Conservation (phyloP, 2,329 filamentous ascomycete species). For the Pseudogymnoascus sp. region DNA sequence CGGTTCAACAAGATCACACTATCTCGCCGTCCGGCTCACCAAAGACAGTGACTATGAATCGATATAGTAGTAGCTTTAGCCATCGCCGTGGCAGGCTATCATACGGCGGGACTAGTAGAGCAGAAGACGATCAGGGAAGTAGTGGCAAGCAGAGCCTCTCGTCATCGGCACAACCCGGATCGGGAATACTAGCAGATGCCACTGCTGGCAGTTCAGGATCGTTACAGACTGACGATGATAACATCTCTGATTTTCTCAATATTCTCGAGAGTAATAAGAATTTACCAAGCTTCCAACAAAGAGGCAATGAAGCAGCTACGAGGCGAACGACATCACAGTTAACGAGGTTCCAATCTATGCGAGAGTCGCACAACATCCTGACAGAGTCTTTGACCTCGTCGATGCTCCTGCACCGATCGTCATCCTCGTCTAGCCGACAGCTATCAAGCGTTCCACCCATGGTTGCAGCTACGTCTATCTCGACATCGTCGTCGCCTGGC, state of each 20-base stretch:
- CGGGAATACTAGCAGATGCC: conserved; percentile 66
- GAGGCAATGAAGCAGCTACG: conserved; percentile 60
- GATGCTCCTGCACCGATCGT: conserved; percentile 73
- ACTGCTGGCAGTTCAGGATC: conserved; percentile 60
- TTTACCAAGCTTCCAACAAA: conserved; percentile 66
- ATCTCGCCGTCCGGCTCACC: conserved; percentile 67
- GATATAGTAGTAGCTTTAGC: conserved; percentile 91
- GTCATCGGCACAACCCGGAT: conserved; percentile 63
- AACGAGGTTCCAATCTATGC: conserved; percentile 79
- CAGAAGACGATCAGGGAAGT: conserved; percentile 66
- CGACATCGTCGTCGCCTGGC: conserved; percentile 78
- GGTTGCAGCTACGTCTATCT: conserved; percentile 64
- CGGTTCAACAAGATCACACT: conserved; percentile 51
- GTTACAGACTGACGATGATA: conserved; percentile 72
- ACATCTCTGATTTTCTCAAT: conserved; percentile 88
- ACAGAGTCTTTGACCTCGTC: conserved; percentile 93
- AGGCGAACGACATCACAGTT: conserved; percentile 72
- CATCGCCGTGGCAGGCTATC: conserved; percentile 74
- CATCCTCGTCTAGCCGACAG: conserved; percentile 60
- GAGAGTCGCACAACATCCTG: conserved; percentile 77
- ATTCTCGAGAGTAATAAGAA: conserved; percentile 81
- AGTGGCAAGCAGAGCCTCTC: conserved; percentile 73
- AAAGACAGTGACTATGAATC: conserved; percentile 65
- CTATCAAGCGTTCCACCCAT: conserved; percentile 56
- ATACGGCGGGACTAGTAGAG: conserved; percentile 61